Evolutionary conservation across 176 grass and related monocot species (phyloP).

Genomic region (Oryza officinalis): DNA sequence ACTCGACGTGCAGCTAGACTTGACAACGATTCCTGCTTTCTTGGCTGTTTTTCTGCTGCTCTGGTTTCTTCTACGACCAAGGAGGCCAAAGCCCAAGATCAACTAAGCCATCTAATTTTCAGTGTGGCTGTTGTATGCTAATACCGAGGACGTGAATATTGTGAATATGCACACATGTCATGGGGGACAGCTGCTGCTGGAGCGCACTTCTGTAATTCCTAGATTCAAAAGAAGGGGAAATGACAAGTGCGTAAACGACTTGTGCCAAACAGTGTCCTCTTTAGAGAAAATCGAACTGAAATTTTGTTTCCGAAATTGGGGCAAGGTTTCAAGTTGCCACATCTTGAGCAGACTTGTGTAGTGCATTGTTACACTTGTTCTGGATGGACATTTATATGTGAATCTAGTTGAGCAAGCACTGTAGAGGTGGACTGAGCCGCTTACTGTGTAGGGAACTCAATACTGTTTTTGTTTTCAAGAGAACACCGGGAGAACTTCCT

Average conservation of each 20-base stretch:
- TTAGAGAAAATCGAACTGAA: background rate
- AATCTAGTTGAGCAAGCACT: background rate
- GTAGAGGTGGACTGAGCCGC: too few relatives aligned
- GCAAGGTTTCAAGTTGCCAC: background rate
- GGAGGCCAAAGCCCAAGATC: constrained; percentile 90
- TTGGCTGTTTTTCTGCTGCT: constrained; percentile 76
- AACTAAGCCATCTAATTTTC: constrained; percentile 50
- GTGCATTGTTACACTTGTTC: background rate
- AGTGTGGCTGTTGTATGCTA: background rate
- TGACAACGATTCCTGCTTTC: constrained; percentile 86
- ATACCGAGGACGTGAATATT: background rate
- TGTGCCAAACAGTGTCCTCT: background rate
- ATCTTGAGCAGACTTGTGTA: background rate
- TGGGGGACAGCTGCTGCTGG: constrained; percentile 16
- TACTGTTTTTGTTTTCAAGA: too few relatives aligned
- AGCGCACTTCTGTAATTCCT: background rate
- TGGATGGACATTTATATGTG: background rate
- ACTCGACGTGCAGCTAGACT: constrained; percentile 74
- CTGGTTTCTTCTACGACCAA: constrained; percentile 88
- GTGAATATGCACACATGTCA: constrained; percentile 21
- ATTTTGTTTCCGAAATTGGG: background rate
- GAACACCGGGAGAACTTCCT: too few relatives aligned
- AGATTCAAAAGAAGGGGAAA: background rate
- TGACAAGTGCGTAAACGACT: background rate
- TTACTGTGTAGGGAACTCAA: background rate